Evolutionary conservation across 2,329 filamentous ascomycete species (phyloP).

Genomic region (Aureobasidium subglaciale): DNA sequence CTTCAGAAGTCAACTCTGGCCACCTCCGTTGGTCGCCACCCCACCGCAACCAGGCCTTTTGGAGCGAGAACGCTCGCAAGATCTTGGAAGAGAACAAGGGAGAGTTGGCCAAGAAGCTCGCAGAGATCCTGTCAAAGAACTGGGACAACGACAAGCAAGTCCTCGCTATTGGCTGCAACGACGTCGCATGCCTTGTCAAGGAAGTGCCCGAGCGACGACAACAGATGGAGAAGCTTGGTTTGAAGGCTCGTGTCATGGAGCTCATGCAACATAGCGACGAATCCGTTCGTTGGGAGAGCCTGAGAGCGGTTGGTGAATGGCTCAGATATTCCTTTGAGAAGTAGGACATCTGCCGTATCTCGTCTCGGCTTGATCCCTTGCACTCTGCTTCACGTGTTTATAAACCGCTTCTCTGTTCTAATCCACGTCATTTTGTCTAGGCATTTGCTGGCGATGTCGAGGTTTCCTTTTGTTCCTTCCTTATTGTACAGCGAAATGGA

Average conservation of each 20-base stretch:
- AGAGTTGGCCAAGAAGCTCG: constrained; percentile 69
- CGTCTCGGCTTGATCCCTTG: neutral
- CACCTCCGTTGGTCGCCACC: constrained; percentile 90
- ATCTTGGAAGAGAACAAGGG: constrained; percentile 81
- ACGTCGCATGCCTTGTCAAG: constrained; percentile 80
- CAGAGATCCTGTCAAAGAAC: constrained; percentile 76
- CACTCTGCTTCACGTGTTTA: neutral
- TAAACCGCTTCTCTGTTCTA: neutral
- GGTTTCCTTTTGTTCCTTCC: neutral
- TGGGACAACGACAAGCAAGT: constrained; percentile 82
- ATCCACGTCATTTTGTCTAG: neutral
- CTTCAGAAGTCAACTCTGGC: constrained; percentile 76
- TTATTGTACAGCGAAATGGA: constrained; percentile 7
- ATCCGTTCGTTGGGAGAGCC: constrained; percentile 83
- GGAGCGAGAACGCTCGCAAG: constrained; percentile 81
- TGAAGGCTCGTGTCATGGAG: constrained; percentile 87
- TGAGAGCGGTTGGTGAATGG: constrained; percentile 76
- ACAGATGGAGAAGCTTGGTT: constrained; percentile 71
- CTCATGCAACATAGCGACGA: constrained; percentile 87
- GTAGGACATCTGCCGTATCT: neutral
- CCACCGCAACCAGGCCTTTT: constrained; percentile 79
- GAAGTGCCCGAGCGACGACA: constrained; percentile 78
- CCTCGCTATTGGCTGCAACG: constrained; percentile 86
- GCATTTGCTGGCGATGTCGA: neutral
- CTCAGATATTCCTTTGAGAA: constrained; percentile 60